phyloP scores from a whole-genome alignment of 1,139 yeast species.

The Sugiyamaella japonica region DNA sequence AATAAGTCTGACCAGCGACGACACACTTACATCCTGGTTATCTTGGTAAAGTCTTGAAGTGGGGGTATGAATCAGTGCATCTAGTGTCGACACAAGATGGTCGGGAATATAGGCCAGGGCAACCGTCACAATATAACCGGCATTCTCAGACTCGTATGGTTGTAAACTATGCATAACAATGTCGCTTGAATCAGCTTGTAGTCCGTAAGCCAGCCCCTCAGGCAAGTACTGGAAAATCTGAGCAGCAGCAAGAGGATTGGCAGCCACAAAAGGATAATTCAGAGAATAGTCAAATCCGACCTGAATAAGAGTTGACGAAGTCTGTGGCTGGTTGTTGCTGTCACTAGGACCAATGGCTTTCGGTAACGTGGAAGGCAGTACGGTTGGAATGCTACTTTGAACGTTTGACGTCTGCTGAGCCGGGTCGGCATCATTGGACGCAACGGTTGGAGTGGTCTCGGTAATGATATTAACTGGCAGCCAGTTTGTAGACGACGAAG shows the following conservation, averaged over 20 bases:
- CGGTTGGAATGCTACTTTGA: constrained; percentile 28
- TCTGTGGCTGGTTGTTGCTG: constrained; percentile 33
- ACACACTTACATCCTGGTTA: constrained; percentile 37
- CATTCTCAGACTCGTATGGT: constrained; percentile 39
- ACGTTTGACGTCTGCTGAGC: constrained; percentile 23
- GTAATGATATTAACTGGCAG: constrained; percentile 38
- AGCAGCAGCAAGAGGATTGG: constrained; percentile 45
- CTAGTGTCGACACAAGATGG: constrained; percentile 33
- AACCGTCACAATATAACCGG: constrained; percentile 41
- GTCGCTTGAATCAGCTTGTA: constrained; percentile 33
- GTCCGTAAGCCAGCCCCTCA: constrained; percentile 42
- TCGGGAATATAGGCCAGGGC: constrained; percentile 44
- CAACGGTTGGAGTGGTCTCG: constrained; percentile 27
- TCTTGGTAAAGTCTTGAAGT: constrained; percentile 40
- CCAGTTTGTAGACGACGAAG: constrained; percentile 34
- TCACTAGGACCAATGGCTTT: constrained; percentile 44
- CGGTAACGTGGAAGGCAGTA: constrained; percentile 39
- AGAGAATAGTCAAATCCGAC: constrained; percentile 45
- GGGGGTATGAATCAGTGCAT: constrained; percentile 36
- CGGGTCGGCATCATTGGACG: constrained; percentile 19
- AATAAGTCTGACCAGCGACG: constrained; percentile 41
- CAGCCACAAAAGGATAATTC: constrained; percentile 45
- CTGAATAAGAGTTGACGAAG: constrained; percentile 39
- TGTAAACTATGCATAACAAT: constrained; percentile 39
- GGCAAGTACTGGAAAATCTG: constrained; percentile 47